Percentiles rank a stretch among this genome's conserved stretches.
Evolutionary conservation across 805 yeast species (phyloP).

Genomic region (Debaryomyces maramus): DNA sequence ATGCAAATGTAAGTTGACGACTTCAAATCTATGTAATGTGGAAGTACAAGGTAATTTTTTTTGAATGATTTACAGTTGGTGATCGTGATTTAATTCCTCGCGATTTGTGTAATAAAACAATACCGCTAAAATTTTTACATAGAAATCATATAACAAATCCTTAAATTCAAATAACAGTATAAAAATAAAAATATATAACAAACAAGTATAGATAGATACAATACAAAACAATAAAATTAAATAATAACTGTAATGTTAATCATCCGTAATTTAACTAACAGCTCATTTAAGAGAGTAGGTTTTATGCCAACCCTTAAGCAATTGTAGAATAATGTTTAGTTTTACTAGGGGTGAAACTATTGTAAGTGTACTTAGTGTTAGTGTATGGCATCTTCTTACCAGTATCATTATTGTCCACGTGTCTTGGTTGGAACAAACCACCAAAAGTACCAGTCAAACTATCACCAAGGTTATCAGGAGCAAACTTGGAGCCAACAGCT

Average conservation of each 20-base stretch:
- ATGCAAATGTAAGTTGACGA: not conserved
- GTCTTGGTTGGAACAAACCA: conserved; percentile 91
- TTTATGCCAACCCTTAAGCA: conserved; percentile 27
- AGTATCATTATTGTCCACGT: conserved; percentile 80
- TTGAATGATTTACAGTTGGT: too few species aligned
- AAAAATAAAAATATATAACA: conserved; percentile 6
- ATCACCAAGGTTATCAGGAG: conserved; percentile 32
- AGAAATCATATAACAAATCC: not conserved
- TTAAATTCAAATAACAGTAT: not conserved
- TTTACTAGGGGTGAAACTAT: conserved; percentile 57
- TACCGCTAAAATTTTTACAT: conserved; percentile 1
- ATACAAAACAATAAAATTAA: conserved; percentile 1
- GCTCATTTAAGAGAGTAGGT: not conserved
- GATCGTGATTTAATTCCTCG: not conserved
- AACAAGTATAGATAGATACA: conserved; percentile 1
- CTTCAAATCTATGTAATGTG: not conserved
- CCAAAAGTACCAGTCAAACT: conserved; percentile 37
- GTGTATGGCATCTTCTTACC: conserved; percentile 43
- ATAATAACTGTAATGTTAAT: not conserved
- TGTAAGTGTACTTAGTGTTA: conserved; percentile 33
- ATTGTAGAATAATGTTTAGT: too few species aligned
- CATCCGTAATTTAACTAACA: not conserved
- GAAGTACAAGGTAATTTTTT: too few species aligned
- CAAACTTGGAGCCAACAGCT: conserved; percentile 71
- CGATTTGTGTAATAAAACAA: conserved; percentile 2